Evolutionary conservation across 2,329 filamentous ascomycete species (phyloP), one percentile per base, ranked within the genome.

Genomic region (Setomelanomma holmii): DNA sequence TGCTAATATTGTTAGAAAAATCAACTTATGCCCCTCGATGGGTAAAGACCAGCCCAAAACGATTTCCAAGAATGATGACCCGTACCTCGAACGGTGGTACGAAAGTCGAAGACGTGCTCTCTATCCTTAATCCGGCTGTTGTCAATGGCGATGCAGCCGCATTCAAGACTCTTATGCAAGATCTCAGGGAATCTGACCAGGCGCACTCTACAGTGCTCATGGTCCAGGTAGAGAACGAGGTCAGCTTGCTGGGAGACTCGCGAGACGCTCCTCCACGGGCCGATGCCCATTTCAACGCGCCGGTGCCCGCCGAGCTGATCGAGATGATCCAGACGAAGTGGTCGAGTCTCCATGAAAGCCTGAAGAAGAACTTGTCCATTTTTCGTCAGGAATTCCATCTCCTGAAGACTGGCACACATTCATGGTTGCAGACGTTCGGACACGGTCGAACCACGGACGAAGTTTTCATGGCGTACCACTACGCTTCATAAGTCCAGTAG

Each of bases 171-270:
- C 59, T 79, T 5, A 66, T 78, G 67, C 41, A 47, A 4, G 75
- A 78, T 40, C 38, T 78, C 10, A 73, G 74, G 4, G 64, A 78
- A 1, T 56, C 82, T 5, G 80, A 83, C 39, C 66, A 64, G 1
- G 61, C 71, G 4, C 73, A 82, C 34, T 74, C 67, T 1, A 84
- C 80, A 0, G 80, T 84, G 0, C 55, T 84, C 3, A 83, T 83
- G 81, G 75, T 82, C 0, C 81, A 84, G 56, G 80, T 84, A 17
- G 78, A 84, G 63, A 84, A 84, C 38, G 81, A 84, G 67, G 74
- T 73, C 1, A 81, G 82, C 0, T 53, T 83, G 0, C 69, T 83
- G 0, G 80, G 81, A 0, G 81, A 84, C 52, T 82, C 80, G 2
- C 72, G 82, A n/a, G 81, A 84, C 57, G 66, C 77, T 1, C 77